Evolutionary conservation across 2,329 filamentous ascomycete genomes (phyloP).

Genomic region (Penicillium oxalicum): DNA sequence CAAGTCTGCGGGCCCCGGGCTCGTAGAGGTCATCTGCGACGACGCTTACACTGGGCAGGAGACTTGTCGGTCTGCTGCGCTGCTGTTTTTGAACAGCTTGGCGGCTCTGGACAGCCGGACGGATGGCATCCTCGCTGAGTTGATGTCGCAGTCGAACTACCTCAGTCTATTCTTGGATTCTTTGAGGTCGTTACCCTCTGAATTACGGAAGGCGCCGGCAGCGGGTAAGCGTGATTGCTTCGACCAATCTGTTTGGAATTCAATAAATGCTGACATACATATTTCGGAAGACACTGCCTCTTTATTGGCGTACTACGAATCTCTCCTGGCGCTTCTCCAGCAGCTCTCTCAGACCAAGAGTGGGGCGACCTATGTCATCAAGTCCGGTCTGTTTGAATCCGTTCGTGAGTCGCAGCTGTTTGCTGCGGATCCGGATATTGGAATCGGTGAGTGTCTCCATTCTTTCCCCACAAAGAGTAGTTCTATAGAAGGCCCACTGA

Average conservation of each 20-base stretch:
- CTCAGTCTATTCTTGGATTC: conserved; percentile 85
- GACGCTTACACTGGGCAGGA: conserved; percentile 83
- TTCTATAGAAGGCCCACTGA: conserved; percentile 12
- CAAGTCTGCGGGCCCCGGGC: conserved; percentile 70
- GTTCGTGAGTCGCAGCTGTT: conserved; percentile 81
- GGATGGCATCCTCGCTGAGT: conserved; percentile 68
- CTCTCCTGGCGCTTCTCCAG: conserved; percentile 74
- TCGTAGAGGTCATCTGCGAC: conserved; percentile 84
- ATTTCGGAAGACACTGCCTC: conserved; percentile 45
- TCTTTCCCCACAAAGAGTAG: background rate
- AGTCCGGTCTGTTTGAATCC: conserved; percentile 78
- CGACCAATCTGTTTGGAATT: background rate
- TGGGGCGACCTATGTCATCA: conserved; percentile 83
- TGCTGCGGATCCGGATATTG: conserved; percentile 83
- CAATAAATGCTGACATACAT: conserved; percentile 1
- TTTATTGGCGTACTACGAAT: conserved; percentile 59
- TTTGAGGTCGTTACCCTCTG: conserved; percentile 67
- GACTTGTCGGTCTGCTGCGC: conserved; percentile 73
- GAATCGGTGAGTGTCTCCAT: conserved; percentile 51
- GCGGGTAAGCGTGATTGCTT: conserved; percentile 47
- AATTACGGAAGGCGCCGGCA: conserved; percentile 57
- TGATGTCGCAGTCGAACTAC: conserved; percentile 81
- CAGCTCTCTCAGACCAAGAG: conserved; percentile 74
- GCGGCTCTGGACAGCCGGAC: conserved; percentile 68
- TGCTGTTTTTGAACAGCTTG: conserved; percentile 75